A percentile compares a stretch with the other conserved stretches of the same genome.
These are phyloP conservation scores for Scheffersomyces stipitis DNA, from an alignment of 805 yeast genomes.

Conservation along the genomic window DNA sequence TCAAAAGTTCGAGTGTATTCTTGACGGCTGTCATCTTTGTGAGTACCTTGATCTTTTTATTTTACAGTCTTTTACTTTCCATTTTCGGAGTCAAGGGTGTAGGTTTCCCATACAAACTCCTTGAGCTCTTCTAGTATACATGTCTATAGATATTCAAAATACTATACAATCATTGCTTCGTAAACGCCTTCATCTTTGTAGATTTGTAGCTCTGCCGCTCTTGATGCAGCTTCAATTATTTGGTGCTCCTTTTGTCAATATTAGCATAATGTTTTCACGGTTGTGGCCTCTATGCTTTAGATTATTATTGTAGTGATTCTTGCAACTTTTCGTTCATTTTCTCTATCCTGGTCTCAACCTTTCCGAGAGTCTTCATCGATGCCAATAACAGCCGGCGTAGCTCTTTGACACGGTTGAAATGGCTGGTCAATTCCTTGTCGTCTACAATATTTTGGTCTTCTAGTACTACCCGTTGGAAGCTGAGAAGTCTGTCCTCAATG, in stretches of 20 bases:
- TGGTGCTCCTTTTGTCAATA: too few species aligned
- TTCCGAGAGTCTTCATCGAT: constrained; percentile 27
- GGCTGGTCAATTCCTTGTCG: constrained; percentile 19
- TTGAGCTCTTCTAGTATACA: constrained; percentile 21
- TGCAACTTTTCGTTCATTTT: not conserved
- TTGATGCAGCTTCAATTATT: too few species aligned
- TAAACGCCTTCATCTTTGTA: too few species aligned
- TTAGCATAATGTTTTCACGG: too few species aligned
- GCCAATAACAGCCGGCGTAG: constrained; percentile 33
- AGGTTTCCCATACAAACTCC: constrained; percentile 74
- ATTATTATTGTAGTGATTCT: constrained; percentile 1
- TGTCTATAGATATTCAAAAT: too few species aligned
- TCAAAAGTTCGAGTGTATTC: constrained; percentile 45
- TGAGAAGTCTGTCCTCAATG: constrained; percentile 34
- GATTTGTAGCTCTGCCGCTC: too few species aligned
- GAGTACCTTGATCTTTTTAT: constrained; percentile 46
- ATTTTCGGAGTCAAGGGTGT: constrained; percentile 69
- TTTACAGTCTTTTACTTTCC: constrained; percentile 62
- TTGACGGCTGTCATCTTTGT: constrained; percentile 48
- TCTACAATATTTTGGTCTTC: constrained; percentile 13
- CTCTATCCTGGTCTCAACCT: constrained; percentile 32
- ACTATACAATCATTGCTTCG: too few species aligned
- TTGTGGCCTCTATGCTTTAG: constrained; percentile 2
- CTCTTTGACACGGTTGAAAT: constrained; percentile 20
- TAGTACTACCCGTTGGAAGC: constrained; percentile 20